phyloP scores from a whole-genome alignment of 495 filamentous ascomycete genomes.

The Trichoderma orchidacearum region DNA sequence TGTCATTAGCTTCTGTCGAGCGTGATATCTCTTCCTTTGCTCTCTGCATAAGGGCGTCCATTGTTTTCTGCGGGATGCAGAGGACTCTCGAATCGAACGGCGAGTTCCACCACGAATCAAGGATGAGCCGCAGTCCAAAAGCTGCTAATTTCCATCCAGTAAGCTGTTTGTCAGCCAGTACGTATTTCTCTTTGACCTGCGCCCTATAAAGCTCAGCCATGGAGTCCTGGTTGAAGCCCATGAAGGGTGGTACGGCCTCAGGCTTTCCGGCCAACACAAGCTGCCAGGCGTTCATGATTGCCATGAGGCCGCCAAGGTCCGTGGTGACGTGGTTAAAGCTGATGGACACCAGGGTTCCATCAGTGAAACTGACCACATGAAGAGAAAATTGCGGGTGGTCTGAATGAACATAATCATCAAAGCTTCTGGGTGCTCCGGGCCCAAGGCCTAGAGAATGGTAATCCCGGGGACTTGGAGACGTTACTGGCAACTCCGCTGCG shows the following conservation, averaged over 20 bases:
- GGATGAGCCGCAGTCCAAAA: conserved; percentile 15
- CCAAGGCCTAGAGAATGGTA: conserved; percentile 9
- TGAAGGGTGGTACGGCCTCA: conserved; percentile 21
- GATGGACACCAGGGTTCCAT: conserved; percentile 33
- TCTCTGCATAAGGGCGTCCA: not conserved
- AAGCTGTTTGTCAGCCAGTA: conserved; percentile 11
- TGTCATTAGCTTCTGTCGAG: conserved; percentile 4
- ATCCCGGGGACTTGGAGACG: conserved; percentile 16
- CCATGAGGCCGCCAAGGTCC: conserved; percentile 28
- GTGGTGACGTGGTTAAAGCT: conserved; percentile 33
- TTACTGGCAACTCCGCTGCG: conserved; percentile 10
- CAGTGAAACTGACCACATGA: conserved; percentile 31
- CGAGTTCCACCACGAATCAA: conserved; percentile 2
- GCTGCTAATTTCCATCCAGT: conserved; percentile 10
- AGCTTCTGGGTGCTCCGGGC: conserved; percentile 13
- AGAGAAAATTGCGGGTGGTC: conserved; percentile 31
- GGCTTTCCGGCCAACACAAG: conserved; percentile 19
- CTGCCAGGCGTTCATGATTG: conserved; percentile 23
- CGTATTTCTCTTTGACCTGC: conserved; percentile 8
- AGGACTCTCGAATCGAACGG: conserved; percentile 3
- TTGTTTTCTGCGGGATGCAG: conserved; percentile 8
- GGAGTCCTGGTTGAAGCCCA: conserved; percentile 16
- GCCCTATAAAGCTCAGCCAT: conserved; percentile 8
- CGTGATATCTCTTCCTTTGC: conserved; percentile 2
- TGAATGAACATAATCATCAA: conserved; percentile 26